Percentiles rank a stretch among this genome's conserved stretches.
Conservation (phyloP, 1,284 basidiomycete species). For the Ustilago shanxiensis region DNA sequence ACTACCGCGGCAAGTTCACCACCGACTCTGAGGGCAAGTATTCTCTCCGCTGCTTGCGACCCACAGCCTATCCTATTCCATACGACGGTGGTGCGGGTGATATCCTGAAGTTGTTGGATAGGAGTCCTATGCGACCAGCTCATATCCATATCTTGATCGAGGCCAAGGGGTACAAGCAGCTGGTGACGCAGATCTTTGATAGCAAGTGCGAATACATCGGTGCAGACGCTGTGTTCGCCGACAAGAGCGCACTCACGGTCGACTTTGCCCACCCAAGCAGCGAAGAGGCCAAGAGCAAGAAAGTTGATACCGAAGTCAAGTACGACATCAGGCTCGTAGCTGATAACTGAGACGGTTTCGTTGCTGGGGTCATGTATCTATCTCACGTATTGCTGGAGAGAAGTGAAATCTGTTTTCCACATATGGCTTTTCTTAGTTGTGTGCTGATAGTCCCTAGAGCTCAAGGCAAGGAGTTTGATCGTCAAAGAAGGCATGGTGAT, state of each 20-base stretch:
- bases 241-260: slow-evolving; percentile 69
- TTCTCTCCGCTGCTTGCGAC: slow-evolving; percentile 65
- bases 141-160: slow-evolving; percentile 69
- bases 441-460: no score
- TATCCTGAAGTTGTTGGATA: slow-evolving; percentile 69
- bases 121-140: slow-evolving; percentile 71
- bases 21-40: slow-evolving; percentile 70
- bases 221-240: slow-evolving; percentile 71
- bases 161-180: slow-evolving; percentile 33
- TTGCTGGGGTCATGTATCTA: not conserved
- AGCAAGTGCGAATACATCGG: slow-evolving; percentile 69
- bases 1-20: slow-evolving; percentile 68
- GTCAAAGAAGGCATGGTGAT: no score
- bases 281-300: slow-evolving; percentile 30
- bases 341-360: slow-evolving; percentile 27
- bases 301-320: slow-evolving; percentile 48
- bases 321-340: slow-evolving; percentile 63
- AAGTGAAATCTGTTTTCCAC: no score
- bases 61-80: slow-evolving; percentile 71
- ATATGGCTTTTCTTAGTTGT: no score
- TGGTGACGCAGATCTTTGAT: slow-evolving; percentile 68
- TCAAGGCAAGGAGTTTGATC: no score
- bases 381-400: not conserved
- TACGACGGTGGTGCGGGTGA: slow-evolving; percentile 70
- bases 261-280: slow-evolving; percentile 59